These are phyloP conservation scores for Zychaea mexicana DNA, from an alignment of 371 early-diverging fungal species.

Conservation along the genomic window DNA sequence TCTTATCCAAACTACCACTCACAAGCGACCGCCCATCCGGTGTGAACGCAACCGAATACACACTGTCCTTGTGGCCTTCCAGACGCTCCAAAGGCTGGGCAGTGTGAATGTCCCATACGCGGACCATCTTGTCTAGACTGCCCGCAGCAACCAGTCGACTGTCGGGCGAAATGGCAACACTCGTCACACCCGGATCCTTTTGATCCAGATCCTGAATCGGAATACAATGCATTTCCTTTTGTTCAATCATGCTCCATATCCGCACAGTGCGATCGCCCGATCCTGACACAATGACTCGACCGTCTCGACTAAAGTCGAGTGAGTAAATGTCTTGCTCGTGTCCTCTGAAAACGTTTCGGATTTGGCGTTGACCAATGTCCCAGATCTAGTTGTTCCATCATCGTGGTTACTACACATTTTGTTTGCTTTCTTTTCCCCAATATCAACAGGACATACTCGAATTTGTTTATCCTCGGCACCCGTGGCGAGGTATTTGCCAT, in stretches of 20 bases:
- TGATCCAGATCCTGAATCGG: constrained; percentile 72
- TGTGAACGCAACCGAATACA: constrained; percentile 94
- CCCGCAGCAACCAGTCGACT: constrained; percentile 74
- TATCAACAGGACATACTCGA: constrained; percentile 53
- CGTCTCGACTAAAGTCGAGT: constrained; percentile 91
- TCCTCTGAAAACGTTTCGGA: constrained; percentile 71
- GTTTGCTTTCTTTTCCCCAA: too few relatives aligned
- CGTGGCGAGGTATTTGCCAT: constrained; percentile 90
- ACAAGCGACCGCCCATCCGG: constrained; percentile 88
- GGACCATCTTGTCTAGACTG: constrained; percentile 87
- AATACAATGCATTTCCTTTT: constrained; percentile 67
- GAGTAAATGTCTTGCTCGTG: constrained; percentile 96
- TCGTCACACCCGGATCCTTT: constrained; percentile 91
- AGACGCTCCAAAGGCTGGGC: constrained; percentile 80
- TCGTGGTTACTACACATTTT: too few relatives aligned
- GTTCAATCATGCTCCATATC: constrained; percentile 82
- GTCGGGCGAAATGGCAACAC: constrained; percentile 85
- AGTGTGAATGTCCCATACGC: constrained; percentile 84
- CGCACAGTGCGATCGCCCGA: constrained; percentile 89
- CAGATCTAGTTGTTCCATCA: constrained; percentile 56
- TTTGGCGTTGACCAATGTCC: constrained; percentile 66
- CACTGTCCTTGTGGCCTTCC: constrained; percentile 93
- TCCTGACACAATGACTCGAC: constrained; percentile 85
- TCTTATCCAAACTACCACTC: constrained; percentile 93
- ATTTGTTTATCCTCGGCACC: constrained; percentile 97